A percentile compares a stretch with the other conserved stretches of the same genome.
Evolutionary conservation across 345 rosid species (phyloP).

Genomic region (Jatropha curcas): DNA sequence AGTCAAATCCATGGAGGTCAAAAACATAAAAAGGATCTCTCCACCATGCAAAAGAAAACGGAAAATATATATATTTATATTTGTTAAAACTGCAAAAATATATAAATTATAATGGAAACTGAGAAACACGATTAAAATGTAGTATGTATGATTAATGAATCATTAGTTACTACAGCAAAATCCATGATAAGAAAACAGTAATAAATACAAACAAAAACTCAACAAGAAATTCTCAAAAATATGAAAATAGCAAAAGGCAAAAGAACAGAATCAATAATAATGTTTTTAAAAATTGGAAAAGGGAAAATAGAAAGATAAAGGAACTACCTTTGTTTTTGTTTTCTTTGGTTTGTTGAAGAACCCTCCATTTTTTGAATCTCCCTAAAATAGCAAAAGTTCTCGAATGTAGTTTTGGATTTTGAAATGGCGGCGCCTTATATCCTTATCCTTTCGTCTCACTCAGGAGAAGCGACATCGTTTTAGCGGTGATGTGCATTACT

Average conservation of each 20-base stretch:
- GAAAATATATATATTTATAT: too few species aligned
- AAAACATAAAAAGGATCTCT: too few species aligned
- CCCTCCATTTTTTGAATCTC: neutral
- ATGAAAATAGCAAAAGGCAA: neutral
- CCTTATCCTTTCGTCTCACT: neutral
- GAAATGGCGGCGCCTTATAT: slow-evolving; percentile 4
- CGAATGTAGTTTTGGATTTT: neutral
- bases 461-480: neutral
- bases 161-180: neutral
- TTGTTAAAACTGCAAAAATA: neutral
- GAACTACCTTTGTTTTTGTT: neutral
- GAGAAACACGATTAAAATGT: neutral
- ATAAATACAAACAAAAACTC: neutral
- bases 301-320: neutral
- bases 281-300: too few species aligned
- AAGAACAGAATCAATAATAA: neutral
- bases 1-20: too few species aligned
- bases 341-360: neutral
- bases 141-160: too few species aligned
- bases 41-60: neutral
- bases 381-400: slow-evolving; percentile 2
- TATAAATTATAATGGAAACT: neutral
- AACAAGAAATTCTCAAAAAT: neutral
- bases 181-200: neutral
- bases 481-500: neutral